phyloP scores from a whole-genome alignment of 306 rosid species.

The Acacia acuminata region DNA sequence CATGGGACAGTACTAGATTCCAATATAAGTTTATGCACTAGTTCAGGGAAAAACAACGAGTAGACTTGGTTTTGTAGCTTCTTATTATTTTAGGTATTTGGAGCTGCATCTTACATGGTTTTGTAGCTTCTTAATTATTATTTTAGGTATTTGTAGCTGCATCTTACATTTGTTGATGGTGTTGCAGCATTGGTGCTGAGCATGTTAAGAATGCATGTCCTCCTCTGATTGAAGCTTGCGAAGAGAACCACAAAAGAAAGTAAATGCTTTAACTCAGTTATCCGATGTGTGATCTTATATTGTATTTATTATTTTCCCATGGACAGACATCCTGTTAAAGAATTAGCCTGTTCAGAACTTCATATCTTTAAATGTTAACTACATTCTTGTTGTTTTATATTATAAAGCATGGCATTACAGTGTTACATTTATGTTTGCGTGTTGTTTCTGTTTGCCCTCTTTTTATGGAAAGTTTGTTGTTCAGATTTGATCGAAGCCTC shows the following conservation, averaged over 20 bases:
- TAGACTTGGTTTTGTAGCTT: constrained; percentile 7
- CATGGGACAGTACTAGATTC: neutral
- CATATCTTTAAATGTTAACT: neutral
- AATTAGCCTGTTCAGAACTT: neutral
- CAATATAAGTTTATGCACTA: neutral
- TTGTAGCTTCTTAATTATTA: constrained; percentile 8
- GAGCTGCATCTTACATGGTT: constrained; percentile 23
- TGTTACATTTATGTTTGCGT: neutral
- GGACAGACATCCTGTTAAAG: neutral
- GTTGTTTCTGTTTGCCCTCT: neutral
- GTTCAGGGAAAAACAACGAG: neutral
- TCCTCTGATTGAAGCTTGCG: constrained; percentile 52
- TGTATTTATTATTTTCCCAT: neutral
- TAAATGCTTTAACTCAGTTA: constrained; percentile 21
- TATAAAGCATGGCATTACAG: neutral
- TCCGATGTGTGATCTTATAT: neutral
- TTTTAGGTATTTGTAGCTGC: neutral
- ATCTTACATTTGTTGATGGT: constrained; percentile 24
- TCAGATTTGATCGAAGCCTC: constrained; percentile 44
- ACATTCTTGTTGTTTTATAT: neutral
- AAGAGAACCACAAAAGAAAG: constrained; percentile 39
- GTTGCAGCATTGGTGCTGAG: constrained; percentile 63
- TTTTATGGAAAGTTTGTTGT: constrained; percentile 3
- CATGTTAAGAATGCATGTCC: constrained; percentile 49
- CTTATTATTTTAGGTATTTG: neutral